phyloP scores from a whole-genome alignment of 2,329 filamentous ascomycete genomes.

The Fusarium succisae region DNA sequence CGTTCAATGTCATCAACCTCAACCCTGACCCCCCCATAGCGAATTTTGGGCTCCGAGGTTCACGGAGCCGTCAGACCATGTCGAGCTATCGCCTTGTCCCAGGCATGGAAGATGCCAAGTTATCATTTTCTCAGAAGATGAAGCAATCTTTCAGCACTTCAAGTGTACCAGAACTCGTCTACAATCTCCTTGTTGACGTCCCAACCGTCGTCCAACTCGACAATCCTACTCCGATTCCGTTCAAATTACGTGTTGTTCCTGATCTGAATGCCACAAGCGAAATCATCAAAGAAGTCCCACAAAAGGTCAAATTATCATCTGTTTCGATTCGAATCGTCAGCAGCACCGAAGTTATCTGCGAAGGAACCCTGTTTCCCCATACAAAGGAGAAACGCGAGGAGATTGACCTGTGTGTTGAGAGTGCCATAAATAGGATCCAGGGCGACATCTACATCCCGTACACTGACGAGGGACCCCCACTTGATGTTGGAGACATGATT shows the following conservation, averaged over 20 bases:
- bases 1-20: slow-evolving; percentile 30
- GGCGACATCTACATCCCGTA: slow-evolving; percentile 11
- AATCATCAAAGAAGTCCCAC: slow-evolving; percentile 19
- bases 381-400: neutral
- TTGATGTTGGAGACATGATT: slow-evolving; percentile 22
- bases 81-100: slow-evolving; percentile 46
- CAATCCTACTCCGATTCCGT: slow-evolving; percentile 37
- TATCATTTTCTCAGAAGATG: slow-evolving; percentile 48
- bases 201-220: slow-evolving; percentile 47
- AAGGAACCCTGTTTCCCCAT: neutral
- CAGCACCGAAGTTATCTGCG: slow-evolving; percentile 6
- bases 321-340: slow-evolving; percentile 19
- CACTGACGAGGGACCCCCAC: neutral
- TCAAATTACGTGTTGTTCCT: slow-evolving; percentile 37
- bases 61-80: neutral
- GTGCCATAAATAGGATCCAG: neutral
- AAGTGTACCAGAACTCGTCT: slow-evolving; percentile 48
- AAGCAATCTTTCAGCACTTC: slow-evolving; percentile 48
- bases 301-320: slow-evolving; percentile 27
- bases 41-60: slow-evolving; percentile 17
- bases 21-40: slow-evolving; percentile 23
- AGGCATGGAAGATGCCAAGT: slow-evolving; percentile 43
- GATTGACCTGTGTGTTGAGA: slow-evolving; percentile 2
- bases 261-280: slow-evolving; percentile 30
- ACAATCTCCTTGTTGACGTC: slow-evolving; percentile 37